Conservation (phyloP, 2,329 filamentous ascomycete genomes). For the Fusarium globosum region DNA sequence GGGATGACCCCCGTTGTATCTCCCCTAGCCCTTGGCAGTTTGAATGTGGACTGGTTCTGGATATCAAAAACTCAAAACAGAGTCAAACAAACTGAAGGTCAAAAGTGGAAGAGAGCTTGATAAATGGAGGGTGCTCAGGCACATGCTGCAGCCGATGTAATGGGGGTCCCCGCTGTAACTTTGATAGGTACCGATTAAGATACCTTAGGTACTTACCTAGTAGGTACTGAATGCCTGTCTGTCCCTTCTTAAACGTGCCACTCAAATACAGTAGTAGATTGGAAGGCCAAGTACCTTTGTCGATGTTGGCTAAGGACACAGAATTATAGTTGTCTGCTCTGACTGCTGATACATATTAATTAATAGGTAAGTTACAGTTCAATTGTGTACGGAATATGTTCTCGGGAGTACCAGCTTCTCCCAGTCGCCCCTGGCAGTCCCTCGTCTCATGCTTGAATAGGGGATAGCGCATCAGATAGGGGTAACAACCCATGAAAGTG, state of each 20-base stretch:
- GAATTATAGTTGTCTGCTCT: conserved; percentile 15
- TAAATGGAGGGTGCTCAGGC: conserved; percentile 28
- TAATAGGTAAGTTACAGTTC: neutral
- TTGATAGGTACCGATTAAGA: neutral
- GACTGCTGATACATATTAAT: conserved; percentile 3
- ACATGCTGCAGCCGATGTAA: conserved; percentile 31
- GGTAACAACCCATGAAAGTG: conserved; percentile 35
- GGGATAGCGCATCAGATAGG: conserved; percentile 40
- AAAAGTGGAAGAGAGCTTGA: conserved; percentile 29
- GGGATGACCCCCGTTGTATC: conserved; percentile 41
- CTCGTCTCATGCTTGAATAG: conserved; percentile 37
- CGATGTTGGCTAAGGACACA: neutral
- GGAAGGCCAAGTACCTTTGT: neutral
- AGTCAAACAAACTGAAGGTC: conserved; percentile 28
- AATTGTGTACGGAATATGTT: conserved; percentile 1
- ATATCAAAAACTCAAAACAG: conserved; percentile 37
- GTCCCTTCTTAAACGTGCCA: conserved; percentile 18
- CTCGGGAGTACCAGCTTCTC: neutral
- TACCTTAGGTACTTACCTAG: neutral
- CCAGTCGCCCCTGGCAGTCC: conserved; percentile 37
- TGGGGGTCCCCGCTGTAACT: conserved; percentile 8
- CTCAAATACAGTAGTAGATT: neutral
- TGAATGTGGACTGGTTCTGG: conserved; percentile 17
- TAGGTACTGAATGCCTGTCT: neutral
- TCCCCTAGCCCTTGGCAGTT: conserved; percentile 26